phyloP scores from a whole-genome alignment of 2,329 filamentous ascomycete genomes.

The Orbilia oligospora region DNA sequence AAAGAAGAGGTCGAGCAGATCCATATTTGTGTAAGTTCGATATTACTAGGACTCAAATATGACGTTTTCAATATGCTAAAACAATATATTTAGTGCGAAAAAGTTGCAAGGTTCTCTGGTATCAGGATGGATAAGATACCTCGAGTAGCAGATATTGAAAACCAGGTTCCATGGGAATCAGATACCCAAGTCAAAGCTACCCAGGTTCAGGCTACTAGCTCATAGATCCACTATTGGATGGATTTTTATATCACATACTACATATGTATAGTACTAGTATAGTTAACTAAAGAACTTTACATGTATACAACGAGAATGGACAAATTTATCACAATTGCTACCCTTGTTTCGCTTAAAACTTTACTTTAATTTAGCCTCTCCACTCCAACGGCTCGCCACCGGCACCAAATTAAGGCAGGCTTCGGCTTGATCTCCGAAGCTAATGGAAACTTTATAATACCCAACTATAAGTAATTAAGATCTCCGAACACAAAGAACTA shows the following conservation, averaged over 20 bases:
- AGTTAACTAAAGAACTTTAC: not conserved
- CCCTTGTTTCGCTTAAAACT: not conserved
- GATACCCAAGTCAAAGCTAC: no score
- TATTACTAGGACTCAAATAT: no score
- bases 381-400: slow-evolving; percentile 8
- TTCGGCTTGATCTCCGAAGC: slow-evolving; percentile 1
- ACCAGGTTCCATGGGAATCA: slow-evolving; percentile 62
- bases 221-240: not conserved
- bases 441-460: slow-evolving; percentile 14
- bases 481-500: slow-evolving; percentile 9
- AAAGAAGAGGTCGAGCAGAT: slow-evolving; percentile 68
- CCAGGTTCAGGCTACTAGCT: not conserved
- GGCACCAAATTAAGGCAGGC: not conserved
- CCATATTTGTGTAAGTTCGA: slow-evolving; percentile 61
- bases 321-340: not conserved
- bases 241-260: not conserved
- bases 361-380: slow-evolving; percentile 20
- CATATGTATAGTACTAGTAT: no score
- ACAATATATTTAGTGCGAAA: slow-evolving; percentile 40
- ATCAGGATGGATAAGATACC: slow-evolving; percentile 63
- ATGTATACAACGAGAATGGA: not conserved
- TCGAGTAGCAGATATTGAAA: slow-evolving; percentile 64
- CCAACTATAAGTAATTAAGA: slow-evolving; percentile 8
- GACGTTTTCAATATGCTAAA: not conserved
- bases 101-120: slow-evolving; percentile 62